Evolutionary conservation across 2,329 filamentous ascomycete species (phyloP), one percentile per base, ranked within the genome.

Genomic region (Botrytis deweyae): DNA sequence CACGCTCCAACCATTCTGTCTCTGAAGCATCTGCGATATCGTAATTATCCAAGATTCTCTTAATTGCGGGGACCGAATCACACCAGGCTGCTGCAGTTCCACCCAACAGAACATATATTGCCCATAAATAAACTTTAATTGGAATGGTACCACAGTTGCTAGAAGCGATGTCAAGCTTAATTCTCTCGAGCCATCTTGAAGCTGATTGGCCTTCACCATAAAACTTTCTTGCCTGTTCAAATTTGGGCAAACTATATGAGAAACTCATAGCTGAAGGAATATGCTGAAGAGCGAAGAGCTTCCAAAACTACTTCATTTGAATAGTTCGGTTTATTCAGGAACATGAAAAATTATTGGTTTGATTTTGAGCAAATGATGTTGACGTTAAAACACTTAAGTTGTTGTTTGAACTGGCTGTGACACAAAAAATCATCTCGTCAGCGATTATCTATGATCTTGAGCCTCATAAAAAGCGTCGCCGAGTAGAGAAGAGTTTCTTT

Each of bases 71-170:
- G n/a, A 58, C 18, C 25, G 66, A 69, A 33, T 59, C 66, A 59
- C 66, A 69, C 66, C 66, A 69, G 29, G 10, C 18, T 33, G 66
- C 66, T 58, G 66, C 66, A 69, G 66, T 20, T 44, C 66, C 66
- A 42, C 33, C 38, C 38, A 69, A 44, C 38, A 69, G 42, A 38
- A 6, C 36, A 58, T 44, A 6, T 42, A 69, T 58, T 25, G 66
- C 66, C 49, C 66, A 33, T 10, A 69, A 8, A 33, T 69, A 69
- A 7, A 69, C 22, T n/a, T 58, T 14, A 3, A n/a, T 69, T 44
- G 66, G 52, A 33, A 58, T 58, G 1, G 12, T 33, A 10, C 22
- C 38, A 12, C 25, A 40, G 38, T 58, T 42, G 16, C 10, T 25
- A 25, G 66, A 42, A 58, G 49, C 66, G 18, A 69, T 38, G 10